Conservation (phyloP, 306 rosid genomes). For the Morella rubra region DNA sequence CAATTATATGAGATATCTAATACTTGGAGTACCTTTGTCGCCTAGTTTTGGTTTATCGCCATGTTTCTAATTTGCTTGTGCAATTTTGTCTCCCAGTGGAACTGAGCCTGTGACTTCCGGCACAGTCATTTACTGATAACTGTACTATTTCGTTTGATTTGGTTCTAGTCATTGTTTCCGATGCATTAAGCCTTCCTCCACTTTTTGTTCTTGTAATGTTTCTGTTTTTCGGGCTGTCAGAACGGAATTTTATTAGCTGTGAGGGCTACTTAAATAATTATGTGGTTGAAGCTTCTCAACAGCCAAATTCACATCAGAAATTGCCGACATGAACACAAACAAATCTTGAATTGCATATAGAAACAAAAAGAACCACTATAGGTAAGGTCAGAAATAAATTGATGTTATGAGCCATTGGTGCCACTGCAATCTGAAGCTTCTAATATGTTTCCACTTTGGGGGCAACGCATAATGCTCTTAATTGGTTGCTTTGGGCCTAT, state of each 20-base stretch:
- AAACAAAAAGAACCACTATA: no score
- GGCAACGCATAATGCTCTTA: neutral
- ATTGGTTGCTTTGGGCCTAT: neutral
- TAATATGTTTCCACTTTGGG: neutral
- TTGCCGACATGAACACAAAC: no score
- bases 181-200: neutral
- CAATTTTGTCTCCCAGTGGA: neutral
- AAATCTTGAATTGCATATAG: no score
- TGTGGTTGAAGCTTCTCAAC: neutral
- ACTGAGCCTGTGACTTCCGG: neutral
- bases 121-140: neutral
- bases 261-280: neutral
- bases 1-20: neutral
- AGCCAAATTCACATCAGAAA: neutral
- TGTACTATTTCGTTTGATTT: neutral
- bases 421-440: neutral
- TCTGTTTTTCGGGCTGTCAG: neutral
- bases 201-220: neutral
- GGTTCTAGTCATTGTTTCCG: neutral
- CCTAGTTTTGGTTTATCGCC: slow-evolving; percentile 3
- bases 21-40: neutral
- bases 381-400: neutral
- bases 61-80: slow-evolving; percentile 1
- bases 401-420: neutral
- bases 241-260: neutral